These are phyloP conservation scores for Inonotus hispidus DNA, from an alignment of 1,284 basidiomycete genomes.

Conservation along the genomic window DNA sequence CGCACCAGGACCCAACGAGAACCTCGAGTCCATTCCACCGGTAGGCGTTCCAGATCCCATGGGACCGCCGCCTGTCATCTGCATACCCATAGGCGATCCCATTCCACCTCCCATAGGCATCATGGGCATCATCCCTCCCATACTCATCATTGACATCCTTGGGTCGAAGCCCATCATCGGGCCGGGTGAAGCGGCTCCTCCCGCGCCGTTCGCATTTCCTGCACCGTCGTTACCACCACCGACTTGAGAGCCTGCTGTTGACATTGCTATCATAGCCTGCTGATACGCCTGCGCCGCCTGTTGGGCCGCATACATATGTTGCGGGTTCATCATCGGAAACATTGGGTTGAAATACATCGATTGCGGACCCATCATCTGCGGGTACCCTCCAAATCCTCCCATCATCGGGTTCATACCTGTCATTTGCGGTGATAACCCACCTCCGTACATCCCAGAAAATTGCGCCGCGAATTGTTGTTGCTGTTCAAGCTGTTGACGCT, in stretches of 20 bases:
- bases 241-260: constrained; percentile 68
- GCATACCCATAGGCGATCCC: constrained; percentile 36
- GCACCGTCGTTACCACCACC: constrained; percentile 34
- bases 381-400: constrained; percentile 41
- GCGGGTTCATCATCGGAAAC: constrained; percentile 51
- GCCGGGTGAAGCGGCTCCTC: constrained; percentile 37
- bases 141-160: constrained; percentile 48
- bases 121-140: constrained; percentile 28
- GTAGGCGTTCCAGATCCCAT: constrained; percentile 9
- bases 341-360: constrained; percentile 44
- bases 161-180: constrained; percentile 40
- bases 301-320: constrained; percentile 88
- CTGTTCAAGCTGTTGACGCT: constrained; percentile 84
- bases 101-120: constrained; percentile 33
- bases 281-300: constrained; percentile 86
- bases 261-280: constrained; percentile 87
- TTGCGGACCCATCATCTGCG: constrained; percentile 53
- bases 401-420: constrained; percentile 56
- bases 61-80: constrained; percentile 46
- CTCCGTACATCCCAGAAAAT: constrained; percentile 19
- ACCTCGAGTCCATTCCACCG: constrained; percentile 46
- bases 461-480: constrained; percentile 56
- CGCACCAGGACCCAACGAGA: constrained; percentile 28
- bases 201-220: constrained; percentile 37
- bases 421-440: constrained; percentile 22